A percentile compares a stretch with the other conserved stretches of the same genome.
Conservation (phyloP, 768 basidiomycete genomes). For the Russula foetens region DNA sequence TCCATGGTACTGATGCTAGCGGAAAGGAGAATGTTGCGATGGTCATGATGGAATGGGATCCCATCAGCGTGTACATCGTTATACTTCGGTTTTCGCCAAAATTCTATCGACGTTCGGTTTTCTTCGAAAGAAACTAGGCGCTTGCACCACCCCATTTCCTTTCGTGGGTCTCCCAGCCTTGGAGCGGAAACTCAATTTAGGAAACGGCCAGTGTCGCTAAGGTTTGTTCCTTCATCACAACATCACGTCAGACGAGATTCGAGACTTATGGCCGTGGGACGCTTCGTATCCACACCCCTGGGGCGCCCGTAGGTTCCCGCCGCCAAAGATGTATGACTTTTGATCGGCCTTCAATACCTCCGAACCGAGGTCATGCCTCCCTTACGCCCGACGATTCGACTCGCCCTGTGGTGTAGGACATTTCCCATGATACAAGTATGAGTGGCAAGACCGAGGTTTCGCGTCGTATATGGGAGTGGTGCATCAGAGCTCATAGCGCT, state of each 20-base stretch:
- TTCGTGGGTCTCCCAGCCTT: neutral
- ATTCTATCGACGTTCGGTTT: neutral
- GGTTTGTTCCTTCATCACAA: constrained; percentile 17
- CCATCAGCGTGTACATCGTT: neutral
- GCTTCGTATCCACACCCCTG: neutral
- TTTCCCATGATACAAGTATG: neutral
- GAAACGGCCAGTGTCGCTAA: neutral
- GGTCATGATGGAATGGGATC: neutral
- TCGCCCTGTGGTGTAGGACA: neutral
- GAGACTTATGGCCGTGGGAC: neutral
- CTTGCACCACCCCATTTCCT: neutral
- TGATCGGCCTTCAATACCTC: constrained; percentile 4
- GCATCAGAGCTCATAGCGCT: neutral
- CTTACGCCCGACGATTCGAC: neutral
- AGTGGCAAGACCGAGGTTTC: neutral
- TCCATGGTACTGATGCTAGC: neutral
- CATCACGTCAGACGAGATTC: constrained; percentile 15
- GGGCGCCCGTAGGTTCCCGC: neutral
- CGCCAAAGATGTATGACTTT: neutral
- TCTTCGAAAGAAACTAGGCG: neutral
- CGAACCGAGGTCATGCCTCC: neutral
- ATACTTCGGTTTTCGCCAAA: neutral
- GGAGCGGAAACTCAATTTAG: neutral
- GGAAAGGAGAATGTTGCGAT: neutral
- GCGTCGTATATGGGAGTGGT: neutral